Evolutionary conservation across 2,329 filamentous ascomycete genomes (phyloP).

Genomic region (Pseudocercospora fijiensis): DNA sequence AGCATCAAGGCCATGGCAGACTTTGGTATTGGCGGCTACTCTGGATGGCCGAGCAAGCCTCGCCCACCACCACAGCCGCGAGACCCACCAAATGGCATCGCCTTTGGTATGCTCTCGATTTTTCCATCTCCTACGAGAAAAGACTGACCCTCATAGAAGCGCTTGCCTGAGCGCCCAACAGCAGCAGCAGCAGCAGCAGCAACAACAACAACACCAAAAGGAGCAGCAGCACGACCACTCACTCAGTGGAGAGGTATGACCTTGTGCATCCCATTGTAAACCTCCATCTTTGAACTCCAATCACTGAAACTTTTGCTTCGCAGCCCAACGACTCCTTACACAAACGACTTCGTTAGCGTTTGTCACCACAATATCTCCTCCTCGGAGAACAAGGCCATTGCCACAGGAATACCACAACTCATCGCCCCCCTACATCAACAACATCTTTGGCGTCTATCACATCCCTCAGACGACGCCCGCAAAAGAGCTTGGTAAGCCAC

Average conservation of each 20-base stretch:
- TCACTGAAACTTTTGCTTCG: not conserved
- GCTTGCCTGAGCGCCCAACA: not conserved
- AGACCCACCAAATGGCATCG: not conserved
- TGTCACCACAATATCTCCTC: too few relatives aligned
- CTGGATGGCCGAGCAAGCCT: not conserved
- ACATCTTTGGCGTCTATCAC: not conserved
- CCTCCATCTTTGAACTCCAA: not conserved
- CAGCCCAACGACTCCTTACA: not conserved
- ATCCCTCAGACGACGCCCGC: not conserved
- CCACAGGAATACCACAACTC: too few relatives aligned
- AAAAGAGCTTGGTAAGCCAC: not conserved
- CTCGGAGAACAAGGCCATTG: too few relatives aligned
- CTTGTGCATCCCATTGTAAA: too few relatives aligned
- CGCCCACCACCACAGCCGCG: not conserved
- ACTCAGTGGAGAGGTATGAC: not conserved
- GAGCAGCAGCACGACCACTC: too few relatives aligned
- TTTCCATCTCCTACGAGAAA: not conserved
- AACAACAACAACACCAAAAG: too few relatives aligned
- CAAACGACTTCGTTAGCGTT: not conserved
- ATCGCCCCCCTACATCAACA: not conserved
- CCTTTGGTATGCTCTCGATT: not conserved
- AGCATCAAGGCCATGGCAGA: not conserved
- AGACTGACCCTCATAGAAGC: not conserved
- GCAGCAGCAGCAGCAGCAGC: not conserved
- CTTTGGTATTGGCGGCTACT: too few relatives aligned